These are phyloP conservation scores for Casaregolazyma lundiana DNA, from an alignment of 1,139 yeast species.

Conservation along the genomic window DNA sequence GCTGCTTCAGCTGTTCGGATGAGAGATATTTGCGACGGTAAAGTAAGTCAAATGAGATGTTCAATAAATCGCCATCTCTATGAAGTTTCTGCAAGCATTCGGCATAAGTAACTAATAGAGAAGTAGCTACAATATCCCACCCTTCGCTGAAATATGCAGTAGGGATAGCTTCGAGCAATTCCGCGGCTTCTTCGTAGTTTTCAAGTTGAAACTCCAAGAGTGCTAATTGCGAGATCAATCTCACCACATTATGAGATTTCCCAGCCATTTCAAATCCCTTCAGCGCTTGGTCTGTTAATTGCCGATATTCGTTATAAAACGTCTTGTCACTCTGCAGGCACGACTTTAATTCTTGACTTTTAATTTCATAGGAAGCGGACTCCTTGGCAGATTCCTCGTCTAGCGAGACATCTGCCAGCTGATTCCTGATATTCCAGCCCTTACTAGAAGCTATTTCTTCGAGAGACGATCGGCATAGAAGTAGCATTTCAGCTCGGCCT, in stretches of 20 bases:
- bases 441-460: conserved; percentile 32
- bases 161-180: conserved; percentile 63
- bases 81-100: conserved; percentile 57
- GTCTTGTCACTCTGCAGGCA: conserved; percentile 28
- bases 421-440: conserved; percentile 41
- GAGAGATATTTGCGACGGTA: conserved; percentile 23
- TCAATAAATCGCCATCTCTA: conserved; percentile 24
- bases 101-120: conserved; percentile 59
- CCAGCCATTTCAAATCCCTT: conserved; percentile 45
- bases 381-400: conserved; percentile 18
- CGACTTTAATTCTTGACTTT: conserved; percentile 21
- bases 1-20: conserved; percentile 16
- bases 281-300: conserved; percentile 44
- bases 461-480: conserved; percentile 34
- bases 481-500: conserved; percentile 37
- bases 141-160: conserved; percentile 62
- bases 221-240: conserved; percentile 79
- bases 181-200: conserved; percentile 57
- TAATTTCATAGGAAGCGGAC: conserved; percentile 18
- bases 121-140: conserved; percentile 70
- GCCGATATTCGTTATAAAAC: conserved; percentile 35
- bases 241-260: conserved; percentile 34
- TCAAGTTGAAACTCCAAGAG: conserved; percentile 56
- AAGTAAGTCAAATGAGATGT: conserved; percentile 31
- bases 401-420: conserved; percentile 38